phyloP scores from a whole-genome alignment of 208 protist genomes.

The Leishmania tarentolae region DNA sequence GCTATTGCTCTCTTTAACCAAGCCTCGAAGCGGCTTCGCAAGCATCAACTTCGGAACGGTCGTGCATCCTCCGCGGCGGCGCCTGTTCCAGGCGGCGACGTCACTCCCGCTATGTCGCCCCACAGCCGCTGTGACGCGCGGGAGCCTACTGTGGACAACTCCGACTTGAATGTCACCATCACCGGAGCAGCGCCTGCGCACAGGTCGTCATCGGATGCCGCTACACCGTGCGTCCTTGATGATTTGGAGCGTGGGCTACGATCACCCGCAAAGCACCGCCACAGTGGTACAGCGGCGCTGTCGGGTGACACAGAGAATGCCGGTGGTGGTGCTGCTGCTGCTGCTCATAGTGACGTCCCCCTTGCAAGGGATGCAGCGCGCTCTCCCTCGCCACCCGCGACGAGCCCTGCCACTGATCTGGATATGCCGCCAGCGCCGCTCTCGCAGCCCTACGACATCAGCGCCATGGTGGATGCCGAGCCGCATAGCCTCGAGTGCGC shows the following conservation, averaged over 20 bases:
- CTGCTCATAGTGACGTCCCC: not conserved
- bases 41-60: slow-evolving; percentile 27
- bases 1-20: slow-evolving; percentile 47
- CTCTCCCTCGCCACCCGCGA: not conserved
- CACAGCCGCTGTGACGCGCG: not conserved
- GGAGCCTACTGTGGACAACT: slow-evolving; percentile 14
- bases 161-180: slow-evolving; percentile 48
- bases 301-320: not conserved
- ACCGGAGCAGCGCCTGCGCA: slow-evolving; percentile 24
- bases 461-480: slow-evolving; percentile 43
- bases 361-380: not conserved
- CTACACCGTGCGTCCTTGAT: slow-evolving; percentile 12
- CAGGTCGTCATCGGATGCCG: not conserved
- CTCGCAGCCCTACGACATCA: slow-evolving; percentile 31
- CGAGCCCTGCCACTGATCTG: not conserved
- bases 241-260: slow-evolving; percentile 25
- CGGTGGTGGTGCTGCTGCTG: not conserved
- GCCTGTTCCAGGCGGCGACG: not conserved
- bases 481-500: slow-evolving; percentile 31
- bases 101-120: not conserved
- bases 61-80: not conserved
- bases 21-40: slow-evolving; percentile 43
- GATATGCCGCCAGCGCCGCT: not conserved
- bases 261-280: not conserved
- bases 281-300: not conserved